Conservation (phyloP, 2,329 filamentous ascomycete species). For the Dothideomycetidae sp. region DNA sequence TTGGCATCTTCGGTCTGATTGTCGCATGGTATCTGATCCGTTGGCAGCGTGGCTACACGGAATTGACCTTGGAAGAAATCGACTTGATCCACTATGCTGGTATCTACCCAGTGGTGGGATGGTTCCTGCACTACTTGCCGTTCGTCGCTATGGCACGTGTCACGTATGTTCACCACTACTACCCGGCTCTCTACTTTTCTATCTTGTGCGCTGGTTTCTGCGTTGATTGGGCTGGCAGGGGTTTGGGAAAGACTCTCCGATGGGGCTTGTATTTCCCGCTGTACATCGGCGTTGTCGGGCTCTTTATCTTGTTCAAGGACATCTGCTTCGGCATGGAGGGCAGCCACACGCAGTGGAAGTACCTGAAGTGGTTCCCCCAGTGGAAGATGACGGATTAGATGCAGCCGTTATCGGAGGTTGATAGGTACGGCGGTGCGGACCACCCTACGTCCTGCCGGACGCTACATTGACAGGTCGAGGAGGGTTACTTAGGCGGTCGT, state of each 20-base stretch:
- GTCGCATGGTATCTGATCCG: slow-evolving; percentile 75
- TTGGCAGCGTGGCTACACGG: slow-evolving; percentile 88
- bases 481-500: no score
- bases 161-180: slow-evolving; percentile 98
- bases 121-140: slow-evolving; percentile 91
- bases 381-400: slow-evolving; percentile 67
- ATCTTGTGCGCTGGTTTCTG: slow-evolving; percentile 82
- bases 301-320: slow-evolving; percentile 82
- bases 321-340: slow-evolving; percentile 96
- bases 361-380: slow-evolving; percentile 83
- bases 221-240: slow-evolving; percentile 66
- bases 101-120: slow-evolving; percentile 80
- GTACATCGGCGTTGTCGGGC: slow-evolving; percentile 59
- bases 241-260: slow-evolving; percentile 48
- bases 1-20: slow-evolving; percentile 58
- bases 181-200: slow-evolving; percentile 93
- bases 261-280: slow-evolving; percentile 57
- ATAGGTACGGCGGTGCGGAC: no score
- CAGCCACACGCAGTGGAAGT: slow-evolving; percentile 65
- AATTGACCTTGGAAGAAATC: slow-evolving; percentile 65
- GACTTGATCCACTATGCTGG: slow-evolving; percentile 92
- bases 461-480: no score
- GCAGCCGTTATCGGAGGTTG: no score
- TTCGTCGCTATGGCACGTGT: slow-evolving; percentile 97
- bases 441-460: no score